A percentile compares a stretch with the other conserved stretches of the same genome.
Evolutionary conservation across 1,284 basidiomycete genomes (phyloP).

Genomic region (Ceratobasidium sp.): DNA sequence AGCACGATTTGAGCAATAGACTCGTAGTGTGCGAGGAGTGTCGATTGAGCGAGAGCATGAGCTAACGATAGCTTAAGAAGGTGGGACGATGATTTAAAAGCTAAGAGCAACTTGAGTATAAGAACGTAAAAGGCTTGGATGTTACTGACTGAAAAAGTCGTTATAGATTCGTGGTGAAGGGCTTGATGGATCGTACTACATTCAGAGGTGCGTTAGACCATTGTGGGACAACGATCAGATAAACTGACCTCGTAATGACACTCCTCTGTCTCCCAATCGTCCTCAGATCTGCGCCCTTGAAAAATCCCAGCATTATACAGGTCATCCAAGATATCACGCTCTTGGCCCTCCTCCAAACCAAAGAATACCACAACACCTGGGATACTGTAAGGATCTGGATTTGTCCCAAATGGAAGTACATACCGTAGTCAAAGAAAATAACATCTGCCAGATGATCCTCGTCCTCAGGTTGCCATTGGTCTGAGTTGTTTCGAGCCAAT

Average conservation of each 20-base stretch:
- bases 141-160: slow-evolving; percentile 85
- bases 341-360: slow-evolving; percentile 81
- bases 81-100: slow-evolving; percentile 90
- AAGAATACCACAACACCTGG: slow-evolving; percentile 83
- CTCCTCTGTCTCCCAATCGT: slow-evolving; percentile 90
- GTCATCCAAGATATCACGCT: slow-evolving; percentile 85
- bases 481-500: slow-evolving; percentile 47
- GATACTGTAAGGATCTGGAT: slow-evolving; percentile 64
- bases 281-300: slow-evolving; percentile 69
- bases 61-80: slow-evolving; percentile 91
- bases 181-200: slow-evolving; percentile 87
- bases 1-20: slow-evolving; percentile 83
- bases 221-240: neutral
- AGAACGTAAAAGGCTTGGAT: slow-evolving; percentile 5
- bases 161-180: slow-evolving; percentile 90
- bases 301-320: slow-evolving; percentile 76
- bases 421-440: slow-evolving; percentile 79
- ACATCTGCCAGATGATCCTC: slow-evolving; percentile 78
- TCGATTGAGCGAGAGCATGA: slow-evolving; percentile 95
- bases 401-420: neutral
- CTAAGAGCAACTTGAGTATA: slow-evolving; percentile 58
- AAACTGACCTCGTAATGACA: slow-evolving; percentile 84
- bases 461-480: slow-evolving; percentile 55
- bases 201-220: slow-evolving; percentile 44
- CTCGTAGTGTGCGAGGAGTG: slow-evolving; percentile 91